Evolutionary conservation across 2,329 filamentous ascomycete species (phyloP).

Genomic region (Albophoma yamanashiensis): DNA sequence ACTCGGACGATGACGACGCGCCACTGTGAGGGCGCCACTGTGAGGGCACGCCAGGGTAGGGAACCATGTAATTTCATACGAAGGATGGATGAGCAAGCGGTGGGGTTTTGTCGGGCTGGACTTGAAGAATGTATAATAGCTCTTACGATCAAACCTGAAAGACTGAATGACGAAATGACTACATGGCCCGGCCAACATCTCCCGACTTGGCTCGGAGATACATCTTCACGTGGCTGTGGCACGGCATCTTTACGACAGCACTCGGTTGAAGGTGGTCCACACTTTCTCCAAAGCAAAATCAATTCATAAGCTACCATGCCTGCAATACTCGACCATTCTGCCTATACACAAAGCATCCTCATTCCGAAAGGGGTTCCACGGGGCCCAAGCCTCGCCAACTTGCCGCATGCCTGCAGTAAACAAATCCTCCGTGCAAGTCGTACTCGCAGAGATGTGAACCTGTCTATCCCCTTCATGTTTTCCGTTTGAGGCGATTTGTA

Average conservation of each 20-base stretch:
- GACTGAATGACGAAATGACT: neutral
- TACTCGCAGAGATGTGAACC: neutral
- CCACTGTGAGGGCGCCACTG: constrained; percentile 8
- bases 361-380: neutral
- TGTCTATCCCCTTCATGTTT: constrained; percentile 13
- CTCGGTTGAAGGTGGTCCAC: neutral
- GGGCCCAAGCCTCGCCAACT: neutral
- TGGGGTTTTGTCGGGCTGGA: neutral
- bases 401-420: neutral
- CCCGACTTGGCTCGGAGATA: neutral
- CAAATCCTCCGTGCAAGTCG: neutral
- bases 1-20: constrained; percentile 22
- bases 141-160: neutral
- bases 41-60: neutral
- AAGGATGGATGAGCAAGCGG: neutral
- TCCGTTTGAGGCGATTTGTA: constrained; percentile 6
- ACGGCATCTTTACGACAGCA: neutral
- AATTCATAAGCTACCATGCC: neutral
- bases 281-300: neutral
- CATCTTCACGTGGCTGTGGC: neutral
- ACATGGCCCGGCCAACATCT: neutral
- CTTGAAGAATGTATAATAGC: neutral
- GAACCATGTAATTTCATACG: neutral
- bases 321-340: neutral
- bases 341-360: neutral